Conservation (phyloP, 2,329 filamentous ascomycete genomes). For the Falciphora oryzae region DNA sequence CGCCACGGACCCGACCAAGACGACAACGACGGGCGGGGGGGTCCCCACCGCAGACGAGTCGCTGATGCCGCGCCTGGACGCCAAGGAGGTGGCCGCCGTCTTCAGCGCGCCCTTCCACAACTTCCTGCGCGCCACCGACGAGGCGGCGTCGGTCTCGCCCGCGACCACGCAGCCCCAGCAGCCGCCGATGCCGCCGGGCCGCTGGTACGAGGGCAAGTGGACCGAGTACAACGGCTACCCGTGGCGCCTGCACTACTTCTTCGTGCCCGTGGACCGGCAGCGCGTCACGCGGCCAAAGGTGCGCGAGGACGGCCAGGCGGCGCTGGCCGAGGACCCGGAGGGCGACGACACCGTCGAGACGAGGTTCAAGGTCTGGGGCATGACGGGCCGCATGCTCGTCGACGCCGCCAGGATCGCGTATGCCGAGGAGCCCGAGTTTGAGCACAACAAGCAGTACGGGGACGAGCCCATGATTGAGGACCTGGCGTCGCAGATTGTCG, state of each 20-base stretch:
- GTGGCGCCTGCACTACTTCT: slow-evolving; percentile 92
- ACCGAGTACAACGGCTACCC: slow-evolving; percentile 66
- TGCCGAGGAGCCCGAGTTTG: slow-evolving; percentile 75
- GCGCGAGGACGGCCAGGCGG: slow-evolving; percentile 35
- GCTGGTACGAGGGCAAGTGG: slow-evolving; percentile 87
- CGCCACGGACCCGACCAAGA: slow-evolving; percentile 34
- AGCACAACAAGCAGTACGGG: slow-evolving; percentile 52
- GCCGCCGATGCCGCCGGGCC: slow-evolving; percentile 40
- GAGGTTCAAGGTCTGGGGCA: slow-evolving; percentile 84
- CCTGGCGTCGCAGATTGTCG: slow-evolving; percentile 25
- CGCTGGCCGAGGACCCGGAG: slow-evolving; percentile 37
- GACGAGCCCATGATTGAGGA: slow-evolving; percentile 46
- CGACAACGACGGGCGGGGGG: slow-evolving; percentile 16
- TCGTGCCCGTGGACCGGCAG: slow-evolving; percentile 72
- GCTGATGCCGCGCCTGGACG: slow-evolving; percentile 76
- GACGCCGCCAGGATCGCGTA: slow-evolving; percentile 85
- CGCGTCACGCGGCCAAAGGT: slow-evolving; percentile 54
- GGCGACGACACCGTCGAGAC: slow-evolving; percentile 40
- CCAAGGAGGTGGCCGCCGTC: slow-evolving; percentile 86
- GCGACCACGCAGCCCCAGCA: slow-evolving; percentile 18
- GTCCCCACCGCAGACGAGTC: slow-evolving; percentile 56
- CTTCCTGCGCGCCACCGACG: slow-evolving; percentile 62
- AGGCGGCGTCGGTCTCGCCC: slow-evolving; percentile 31
- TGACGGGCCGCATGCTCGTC: slow-evolving; percentile 87
- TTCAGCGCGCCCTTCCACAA: slow-evolving; percentile 86